Percentiles rank a stretch among this genome's conserved stretches.
These are phyloP conservation scores for Elsinoe fawcettii DNA, from an alignment of 2,329 filamentous ascomycete genomes.

Conservation along the genomic window DNA sequence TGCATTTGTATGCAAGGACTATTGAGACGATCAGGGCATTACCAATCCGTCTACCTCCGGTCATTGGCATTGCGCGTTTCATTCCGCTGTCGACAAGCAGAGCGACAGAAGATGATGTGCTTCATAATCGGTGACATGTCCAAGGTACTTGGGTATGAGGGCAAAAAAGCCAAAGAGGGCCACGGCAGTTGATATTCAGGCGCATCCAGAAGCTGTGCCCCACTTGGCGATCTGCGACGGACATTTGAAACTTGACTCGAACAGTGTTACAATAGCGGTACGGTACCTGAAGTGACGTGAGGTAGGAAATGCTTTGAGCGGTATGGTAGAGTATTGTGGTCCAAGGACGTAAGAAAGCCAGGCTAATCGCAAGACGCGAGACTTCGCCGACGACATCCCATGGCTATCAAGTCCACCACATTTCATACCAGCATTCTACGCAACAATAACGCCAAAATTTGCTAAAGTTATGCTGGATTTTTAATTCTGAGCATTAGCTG, in stretches of 20 bases:
- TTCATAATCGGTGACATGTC: background rate
- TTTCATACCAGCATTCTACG: too few relatives aligned
- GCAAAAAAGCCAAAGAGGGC: background rate
- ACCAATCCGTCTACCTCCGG: background rate
- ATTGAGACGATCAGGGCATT: background rate
- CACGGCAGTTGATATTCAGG: background rate
- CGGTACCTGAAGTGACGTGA: background rate
- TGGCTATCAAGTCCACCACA: too few relatives aligned
- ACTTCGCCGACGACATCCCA: too few relatives aligned
- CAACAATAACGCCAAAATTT: too few relatives aligned
- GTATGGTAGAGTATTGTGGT: too few relatives aligned
- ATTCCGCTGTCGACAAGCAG: background rate
- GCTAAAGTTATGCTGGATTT: too few relatives aligned
- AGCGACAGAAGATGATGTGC: background rate
- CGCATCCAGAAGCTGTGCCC: constrained; percentile 4
- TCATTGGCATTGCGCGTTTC: background rate
- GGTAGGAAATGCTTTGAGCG: too few relatives aligned
- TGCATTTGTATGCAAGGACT: background rate
- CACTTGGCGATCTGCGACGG: background rate
- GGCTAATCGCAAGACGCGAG: too few relatives aligned
- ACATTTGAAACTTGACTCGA: constrained; percentile 5
- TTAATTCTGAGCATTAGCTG: too few relatives aligned
- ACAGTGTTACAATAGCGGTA: background rate
- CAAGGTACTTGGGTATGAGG: background rate
- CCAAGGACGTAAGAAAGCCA: too few relatives aligned